A percentile compares a stretch with the other conserved stretches of the same genome.
Conservation (phyloP, 352 stramenopile species). For the Phytophthora constricta region DNA sequence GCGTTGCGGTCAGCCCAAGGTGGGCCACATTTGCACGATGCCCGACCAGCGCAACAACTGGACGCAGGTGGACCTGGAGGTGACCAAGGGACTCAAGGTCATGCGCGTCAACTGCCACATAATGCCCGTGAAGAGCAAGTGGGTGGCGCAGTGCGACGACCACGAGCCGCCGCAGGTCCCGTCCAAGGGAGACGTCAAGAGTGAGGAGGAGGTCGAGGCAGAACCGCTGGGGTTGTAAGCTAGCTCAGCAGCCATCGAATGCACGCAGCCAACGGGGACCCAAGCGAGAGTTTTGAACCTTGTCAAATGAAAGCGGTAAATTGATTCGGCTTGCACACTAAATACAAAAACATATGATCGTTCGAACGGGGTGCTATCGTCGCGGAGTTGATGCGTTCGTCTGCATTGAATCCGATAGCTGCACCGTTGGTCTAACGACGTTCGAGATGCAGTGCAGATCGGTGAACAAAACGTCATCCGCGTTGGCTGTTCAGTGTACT, state of each 20-base stretch:
- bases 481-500: too few species aligned
- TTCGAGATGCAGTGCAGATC: too few species aligned
- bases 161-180: slow-evolving; percentile 41
- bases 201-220: slow-evolving; percentile 37
- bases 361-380: not conserved
- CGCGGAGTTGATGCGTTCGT: too few species aligned
- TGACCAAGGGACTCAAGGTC: slow-evolving; percentile 79
- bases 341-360: not conserved
- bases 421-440: too few species aligned
- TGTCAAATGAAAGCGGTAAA: slow-evolving; percentile 27
- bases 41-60: slow-evolving; percentile 88
- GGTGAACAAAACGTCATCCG: too few species aligned
- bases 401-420: too few species aligned
- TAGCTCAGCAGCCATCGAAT: not conserved
- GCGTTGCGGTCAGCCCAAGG: slow-evolving; percentile 84
- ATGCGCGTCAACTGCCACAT: slow-evolving; percentile 80
- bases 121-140: slow-evolving; percentile 70
- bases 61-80: slow-evolving; percentile 78
- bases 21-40: slow-evolving; percentile 88
- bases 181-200: slow-evolving; percentile 31
- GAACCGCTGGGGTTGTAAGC: slow-evolving; percentile 36
- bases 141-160: slow-evolving; percentile 70
- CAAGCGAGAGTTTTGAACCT: slow-evolving; percentile 8
- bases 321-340: slow-evolving; percentile 4
- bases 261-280: not conserved